Evolutionary conservation across 2,329 filamentous ascomycete genomes (phyloP), one percentile per base, ranked within the genome.

Genomic region (Fusarium sp.): DNA sequence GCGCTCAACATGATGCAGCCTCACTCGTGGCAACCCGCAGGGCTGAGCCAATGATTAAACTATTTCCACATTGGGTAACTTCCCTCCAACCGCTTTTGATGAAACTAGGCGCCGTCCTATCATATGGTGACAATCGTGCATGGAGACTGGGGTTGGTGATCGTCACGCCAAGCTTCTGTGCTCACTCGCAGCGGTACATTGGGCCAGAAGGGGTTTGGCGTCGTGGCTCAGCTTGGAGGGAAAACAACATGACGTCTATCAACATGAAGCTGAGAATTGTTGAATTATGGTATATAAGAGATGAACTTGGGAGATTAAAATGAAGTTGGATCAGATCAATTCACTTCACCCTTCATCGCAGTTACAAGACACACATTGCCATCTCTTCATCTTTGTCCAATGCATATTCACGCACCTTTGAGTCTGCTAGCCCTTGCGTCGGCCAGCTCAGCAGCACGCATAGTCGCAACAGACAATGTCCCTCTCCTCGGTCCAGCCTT

Each of bases 401-500:
- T 49, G 44, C 23, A 49, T 16, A 49, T 49, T 3, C 23, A 29
- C 4, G 23, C 18, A 13, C 44, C 44, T 4, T 16, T 49, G 44
- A 49, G 23, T 20, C 31, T 64, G 11, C 38, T 59, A 10, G 55
- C 51, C 23, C 49, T 62, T 5, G 42, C 38, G 0, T 51, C 33
- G 13, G n/a, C 49, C 20, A 9, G 49, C 29, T 46, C 62, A 18
- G 57, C 55, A 40, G 50, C 49, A 9, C 25, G 57, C 3, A 25
- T 70, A 42, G 14, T 64, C 13, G 56, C 64, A n/a, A 65, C 68
- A 4, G 63, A 73, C 36, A 54, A 67, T 18, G 56, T 54, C 7
- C 73, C 73, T 7, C 61, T 75, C n/a, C 36, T 74, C 0, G 74
- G 74, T 1, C 72, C 72, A 5, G 62, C 66, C 2, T 74, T 73